A percentile compares a stretch with the other conserved stretches of the same genome.
These are phyloP conservation scores for Phyllostachys edulis DNA, from an alignment of 176 grass and related monocot species.

Conservation along the genomic window DNA sequence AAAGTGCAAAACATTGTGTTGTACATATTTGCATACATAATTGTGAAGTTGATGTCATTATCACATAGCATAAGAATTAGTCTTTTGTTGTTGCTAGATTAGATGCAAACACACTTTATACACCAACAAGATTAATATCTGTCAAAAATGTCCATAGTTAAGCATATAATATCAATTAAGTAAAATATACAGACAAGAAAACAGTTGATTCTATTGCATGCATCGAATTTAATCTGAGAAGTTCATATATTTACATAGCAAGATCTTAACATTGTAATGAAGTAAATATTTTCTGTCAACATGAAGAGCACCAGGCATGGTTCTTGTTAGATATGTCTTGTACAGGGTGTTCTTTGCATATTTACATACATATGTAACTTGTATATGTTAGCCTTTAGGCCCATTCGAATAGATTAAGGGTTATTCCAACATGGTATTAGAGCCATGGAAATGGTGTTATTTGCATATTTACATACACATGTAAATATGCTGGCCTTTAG, in stretches of 20 bases:
- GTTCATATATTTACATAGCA: neutral
- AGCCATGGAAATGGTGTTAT: too few species aligned
- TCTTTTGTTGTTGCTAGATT: neutral
- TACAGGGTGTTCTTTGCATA: too few species aligned
- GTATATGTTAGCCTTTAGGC: too few species aligned
- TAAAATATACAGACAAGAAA: neutral
- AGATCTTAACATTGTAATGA: neutral
- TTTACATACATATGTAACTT: too few species aligned
- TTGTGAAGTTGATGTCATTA: neutral
- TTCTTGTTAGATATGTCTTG: neutral
- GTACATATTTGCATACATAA: neutral
- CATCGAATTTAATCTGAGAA: conserved; percentile 20
- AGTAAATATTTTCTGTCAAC: neutral
- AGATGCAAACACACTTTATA: neutral
- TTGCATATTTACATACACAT: too few species aligned
- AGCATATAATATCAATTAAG: neutral
- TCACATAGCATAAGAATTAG: neutral
- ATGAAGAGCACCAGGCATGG: neutral
- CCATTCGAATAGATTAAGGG: too few species aligned
- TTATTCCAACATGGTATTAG: too few species aligned
- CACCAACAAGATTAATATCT: neutral
- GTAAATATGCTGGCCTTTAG: too few species aligned
- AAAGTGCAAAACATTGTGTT: neutral
- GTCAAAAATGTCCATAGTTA: neutral
- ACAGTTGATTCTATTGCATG: conserved; percentile 7